phyloP scores from a whole-genome alignment of 495 filamentous ascomycete species.

The Chaetomium tenue region DNA sequence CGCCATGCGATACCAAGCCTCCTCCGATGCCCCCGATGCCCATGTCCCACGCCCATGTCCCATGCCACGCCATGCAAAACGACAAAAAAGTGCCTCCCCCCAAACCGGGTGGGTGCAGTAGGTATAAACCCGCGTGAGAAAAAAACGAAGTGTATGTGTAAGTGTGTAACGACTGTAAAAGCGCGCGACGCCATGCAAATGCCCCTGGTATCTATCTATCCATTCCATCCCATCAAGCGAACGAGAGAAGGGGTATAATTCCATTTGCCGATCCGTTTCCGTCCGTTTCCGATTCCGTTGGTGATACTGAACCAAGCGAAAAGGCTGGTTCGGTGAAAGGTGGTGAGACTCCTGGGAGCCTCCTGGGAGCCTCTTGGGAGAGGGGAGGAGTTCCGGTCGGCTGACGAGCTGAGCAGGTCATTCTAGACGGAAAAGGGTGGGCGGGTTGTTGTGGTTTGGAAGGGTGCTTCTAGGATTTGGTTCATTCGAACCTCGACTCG shows the following conservation, averaged over 20 bases:
- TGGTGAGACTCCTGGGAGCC: too few species aligned
- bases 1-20: background rate
- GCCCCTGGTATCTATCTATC: too few species aligned
- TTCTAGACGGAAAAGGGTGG: too few species aligned
- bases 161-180: conserved; percentile 18
- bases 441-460: too few species aligned
- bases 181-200: background rate
- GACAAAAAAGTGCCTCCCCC: background rate
- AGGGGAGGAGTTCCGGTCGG: too few species aligned
- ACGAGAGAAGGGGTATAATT: conserved; percentile 18
- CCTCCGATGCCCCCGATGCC: background rate
- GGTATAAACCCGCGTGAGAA: background rate
- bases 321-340: too few species aligned
- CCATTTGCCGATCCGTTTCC: background rate
- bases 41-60: background rate
- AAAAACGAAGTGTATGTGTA: background rate
- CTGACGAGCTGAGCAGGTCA: too few species aligned
- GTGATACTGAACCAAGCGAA: background rate
- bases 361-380: too few species aligned
- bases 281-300: background rate
- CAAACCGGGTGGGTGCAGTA: too few species aligned
- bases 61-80: conserved; percentile 20
- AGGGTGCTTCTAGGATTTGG: too few species aligned
- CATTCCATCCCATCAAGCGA: conserved; percentile 2
- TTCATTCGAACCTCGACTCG: too few species aligned